Evolutionary conservation across 148 eudicot species (phyloP).

Genomic region (Nepenthes gracilis): DNA sequence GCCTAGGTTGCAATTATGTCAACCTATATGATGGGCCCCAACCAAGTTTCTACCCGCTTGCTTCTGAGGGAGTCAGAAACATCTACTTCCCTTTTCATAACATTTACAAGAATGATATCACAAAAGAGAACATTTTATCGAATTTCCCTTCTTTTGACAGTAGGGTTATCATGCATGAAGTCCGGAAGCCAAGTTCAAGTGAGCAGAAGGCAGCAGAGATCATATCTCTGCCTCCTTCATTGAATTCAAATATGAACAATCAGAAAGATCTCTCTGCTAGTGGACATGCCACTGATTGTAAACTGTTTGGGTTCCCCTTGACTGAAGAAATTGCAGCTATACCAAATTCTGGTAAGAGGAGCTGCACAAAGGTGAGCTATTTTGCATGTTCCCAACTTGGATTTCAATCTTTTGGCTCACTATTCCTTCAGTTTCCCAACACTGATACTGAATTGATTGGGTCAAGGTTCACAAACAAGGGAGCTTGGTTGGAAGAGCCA

Average conservation of each 20-base stretch:
- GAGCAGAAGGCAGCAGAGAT: slow-evolving; percentile 25
- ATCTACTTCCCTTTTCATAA: slow-evolving; percentile 35
- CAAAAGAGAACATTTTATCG: slow-evolving; percentile 17
- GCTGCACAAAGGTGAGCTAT: slow-evolving; percentile 75
- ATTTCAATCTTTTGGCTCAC: background rate
- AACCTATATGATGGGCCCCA: slow-evolving; percentile 28
- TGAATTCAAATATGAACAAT: slow-evolving; percentile 16
- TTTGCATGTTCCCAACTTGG: background rate
- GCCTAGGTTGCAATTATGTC: slow-evolving; percentile 26
- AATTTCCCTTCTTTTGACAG: slow-evolving; percentile 17
- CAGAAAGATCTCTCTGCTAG: slow-evolving; percentile 19
- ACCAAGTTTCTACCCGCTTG: slow-evolving; percentile 59
- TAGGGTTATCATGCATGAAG: slow-evolving; percentile 13
- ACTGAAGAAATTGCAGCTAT: slow-evolving; percentile 32
- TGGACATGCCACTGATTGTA: slow-evolving; percentile 27
- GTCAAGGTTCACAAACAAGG: slow-evolving; percentile 92
- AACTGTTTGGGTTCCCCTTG: slow-evolving; percentile 64
- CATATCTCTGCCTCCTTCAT: slow-evolving; percentile 10
- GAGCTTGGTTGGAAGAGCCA: slow-evolving; percentile 77
- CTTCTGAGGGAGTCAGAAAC: slow-evolving; percentile 65
- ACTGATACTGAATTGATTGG: slow-evolving; percentile 3
- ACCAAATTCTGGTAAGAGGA: slow-evolving; percentile 56
- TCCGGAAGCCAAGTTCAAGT: slow-evolving; percentile 13
- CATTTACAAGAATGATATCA: slow-evolving; percentile 23
- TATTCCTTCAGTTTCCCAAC: slow-evolving; percentile 5